Evolutionary conservation across 2,329 filamentous ascomycete genomes (phyloP).

Genomic region (Aspergillus latus): DNA sequence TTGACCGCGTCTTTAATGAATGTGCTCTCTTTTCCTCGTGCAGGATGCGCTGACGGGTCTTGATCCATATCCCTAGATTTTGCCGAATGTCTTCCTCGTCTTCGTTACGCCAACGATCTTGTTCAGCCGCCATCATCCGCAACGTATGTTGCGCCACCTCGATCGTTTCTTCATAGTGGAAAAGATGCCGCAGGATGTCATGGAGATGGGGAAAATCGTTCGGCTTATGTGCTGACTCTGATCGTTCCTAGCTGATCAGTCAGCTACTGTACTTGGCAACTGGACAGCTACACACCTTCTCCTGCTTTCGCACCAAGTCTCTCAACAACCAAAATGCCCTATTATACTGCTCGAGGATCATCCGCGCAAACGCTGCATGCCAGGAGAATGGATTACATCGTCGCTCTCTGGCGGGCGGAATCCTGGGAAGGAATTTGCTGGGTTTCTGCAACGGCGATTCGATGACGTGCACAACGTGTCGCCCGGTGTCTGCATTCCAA

Average conservation of each 20-base stretch:
- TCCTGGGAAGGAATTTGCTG: background rate
- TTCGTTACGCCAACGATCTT: conserved; percentile 17
- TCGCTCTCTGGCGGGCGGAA: conserved; percentile 1
- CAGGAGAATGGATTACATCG: conserved; percentile 22
- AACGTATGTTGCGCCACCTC: conserved; percentile 32
- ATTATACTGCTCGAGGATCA: conserved; percentile 27
- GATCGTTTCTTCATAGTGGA: conserved; percentile 35
- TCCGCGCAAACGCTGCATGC: conserved; percentile 26
- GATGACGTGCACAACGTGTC: conserved; percentile 19
- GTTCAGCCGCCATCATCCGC: conserved; percentile 23
- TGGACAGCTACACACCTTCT: conserved; percentile 25
- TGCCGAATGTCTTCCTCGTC: background rate
- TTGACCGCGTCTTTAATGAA: conserved; percentile 27
- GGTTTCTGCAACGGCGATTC: background rate
- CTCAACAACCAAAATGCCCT: conserved; percentile 32
- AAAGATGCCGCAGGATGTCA: conserved; percentile 34
- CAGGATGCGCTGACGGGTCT: conserved; percentile 19
- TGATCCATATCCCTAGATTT: conserved; percentile 1
- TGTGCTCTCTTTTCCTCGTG: conserved; percentile 27
- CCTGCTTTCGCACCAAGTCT: conserved; percentile 29
- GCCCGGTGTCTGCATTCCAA: conserved; percentile 16
- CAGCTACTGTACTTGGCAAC: background rate
- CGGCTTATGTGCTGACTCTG: conserved; percentile 3
- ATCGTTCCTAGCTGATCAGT: conserved; percentile 13
- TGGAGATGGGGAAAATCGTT: conserved; percentile 30